A percentile compares a stretch with the other conserved stretches of the same genome.
phyloP scores from a whole-genome alignment of 495 filamentous ascomycete genomes.

The Hypomontagnella monticulosa region DNA sequence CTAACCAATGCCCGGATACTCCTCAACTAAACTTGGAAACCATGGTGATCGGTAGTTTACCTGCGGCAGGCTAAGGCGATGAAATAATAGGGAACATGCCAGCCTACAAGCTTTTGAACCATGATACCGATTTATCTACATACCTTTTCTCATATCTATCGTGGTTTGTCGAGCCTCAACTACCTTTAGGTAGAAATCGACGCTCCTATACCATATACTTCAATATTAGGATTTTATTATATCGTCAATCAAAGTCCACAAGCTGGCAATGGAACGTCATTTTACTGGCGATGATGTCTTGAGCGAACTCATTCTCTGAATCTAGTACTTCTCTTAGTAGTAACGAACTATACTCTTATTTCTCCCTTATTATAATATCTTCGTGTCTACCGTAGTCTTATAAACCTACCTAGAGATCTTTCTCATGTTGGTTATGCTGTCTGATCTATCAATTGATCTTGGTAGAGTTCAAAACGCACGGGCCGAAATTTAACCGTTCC shows the following conservation, averaged over 20 bases:
- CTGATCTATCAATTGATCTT: not conserved
- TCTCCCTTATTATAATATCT: conserved; percentile 1
- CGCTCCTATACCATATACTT: conserved; percentile 2
- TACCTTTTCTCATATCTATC: not conserved
- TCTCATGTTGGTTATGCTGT: not conserved
- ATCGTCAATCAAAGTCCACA: not conserved
- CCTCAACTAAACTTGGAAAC: conserved; percentile 3
- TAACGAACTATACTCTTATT: not conserved
- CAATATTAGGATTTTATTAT: conserved; percentile 1
- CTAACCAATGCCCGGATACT: conserved; percentile 4
- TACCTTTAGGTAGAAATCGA: not conserved
- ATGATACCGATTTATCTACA: not conserved
- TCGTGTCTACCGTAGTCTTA: not conserved
- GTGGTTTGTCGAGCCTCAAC: not conserved
- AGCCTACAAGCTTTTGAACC: not conserved
- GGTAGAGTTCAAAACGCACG: conserved; percentile 11
- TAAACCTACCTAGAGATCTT: not conserved
- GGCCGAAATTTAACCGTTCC: conserved; percentile 41
- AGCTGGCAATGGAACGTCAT: conserved; percentile 1
- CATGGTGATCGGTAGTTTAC: conserved; percentile 31
- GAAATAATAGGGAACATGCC: not conserved
- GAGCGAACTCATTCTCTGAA: not conserved
- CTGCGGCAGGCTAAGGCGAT: conserved; percentile 2
- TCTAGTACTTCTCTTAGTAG: not conserved
- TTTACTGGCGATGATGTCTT: conserved; percentile 1